Conservation (phyloP, 2,329 filamentous ascomycete species). For the Zasmidium cellare region DNA sequence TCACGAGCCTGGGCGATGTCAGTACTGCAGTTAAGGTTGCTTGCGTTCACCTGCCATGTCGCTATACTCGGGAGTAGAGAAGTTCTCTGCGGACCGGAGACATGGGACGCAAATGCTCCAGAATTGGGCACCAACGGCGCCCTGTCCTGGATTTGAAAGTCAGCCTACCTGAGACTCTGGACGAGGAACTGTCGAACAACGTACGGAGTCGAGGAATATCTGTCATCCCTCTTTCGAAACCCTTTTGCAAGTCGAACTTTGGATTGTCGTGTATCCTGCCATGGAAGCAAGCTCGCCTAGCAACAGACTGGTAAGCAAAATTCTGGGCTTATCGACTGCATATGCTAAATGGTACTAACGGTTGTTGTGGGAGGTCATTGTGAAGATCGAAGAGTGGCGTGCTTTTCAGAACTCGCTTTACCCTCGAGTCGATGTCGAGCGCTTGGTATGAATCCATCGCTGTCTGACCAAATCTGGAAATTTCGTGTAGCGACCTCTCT, state of each 20-base stretch:
- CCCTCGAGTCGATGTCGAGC: constrained; percentile 1
- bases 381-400: constrained; percentile 5
- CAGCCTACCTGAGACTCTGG: neutral
- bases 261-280: constrained; percentile 36
- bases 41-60: constrained; percentile 18
- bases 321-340: no score
- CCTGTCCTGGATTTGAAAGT: constrained; percentile 9
- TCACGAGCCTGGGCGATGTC: constrained; percentile 10
- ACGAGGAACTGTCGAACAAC: neutral
- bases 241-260: constrained; percentile 36
- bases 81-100: constrained; percentile 29
- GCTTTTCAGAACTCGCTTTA: neutral
- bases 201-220: constrained; percentile 17
- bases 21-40: neutral
- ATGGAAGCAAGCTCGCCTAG: constrained; percentile 24
- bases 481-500: neutral
- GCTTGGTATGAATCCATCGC: neutral
- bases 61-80: constrained; percentile 25
- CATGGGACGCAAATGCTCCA: constrained; percentile 24
- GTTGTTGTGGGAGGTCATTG: constrained; percentile 4
- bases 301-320: neutral
- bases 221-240: constrained; percentile 36
- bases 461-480: neutral
- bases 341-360: neutral
- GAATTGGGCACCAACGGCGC: constrained; percentile 32